Conservation (phyloP, 2,329 filamentous ascomycete species). For the Kalaharituber pfeilii region DNA sequence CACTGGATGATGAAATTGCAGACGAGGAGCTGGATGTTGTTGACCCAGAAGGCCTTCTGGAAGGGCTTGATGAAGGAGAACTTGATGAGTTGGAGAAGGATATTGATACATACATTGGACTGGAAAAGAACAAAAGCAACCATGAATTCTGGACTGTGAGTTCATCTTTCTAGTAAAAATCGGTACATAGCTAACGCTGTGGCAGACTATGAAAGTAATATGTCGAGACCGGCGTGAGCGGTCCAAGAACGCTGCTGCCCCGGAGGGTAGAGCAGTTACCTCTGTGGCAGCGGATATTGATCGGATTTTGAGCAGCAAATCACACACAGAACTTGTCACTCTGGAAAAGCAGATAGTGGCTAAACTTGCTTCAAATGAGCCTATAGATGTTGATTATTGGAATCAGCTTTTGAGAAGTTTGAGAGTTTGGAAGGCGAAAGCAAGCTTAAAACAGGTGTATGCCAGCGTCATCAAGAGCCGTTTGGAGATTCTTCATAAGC, state of each 20-base stretch:
- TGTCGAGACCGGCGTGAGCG: constrained; percentile 59
- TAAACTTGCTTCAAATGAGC: constrained; percentile 75
- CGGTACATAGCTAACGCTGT: constrained; percentile 2
- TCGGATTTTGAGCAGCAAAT: constrained; percentile 67
- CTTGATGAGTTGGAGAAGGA: constrained; percentile 64
- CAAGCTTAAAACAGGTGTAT: constrained; percentile 61
- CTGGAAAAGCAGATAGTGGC: constrained; percentile 72
- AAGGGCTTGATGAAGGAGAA: constrained; percentile 48
- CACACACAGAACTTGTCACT: constrained; percentile 65
- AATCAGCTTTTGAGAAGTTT: constrained; percentile 75
- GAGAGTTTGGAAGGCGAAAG: constrained; percentile 79
- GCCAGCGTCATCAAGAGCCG: constrained; percentile 56
- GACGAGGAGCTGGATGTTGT: constrained; percentile 64
- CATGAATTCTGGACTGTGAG: constrained; percentile 67
- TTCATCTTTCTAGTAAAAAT: constrained; percentile 5
- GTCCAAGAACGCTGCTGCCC: constrained; percentile 37
- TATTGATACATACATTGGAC: constrained; percentile 39
- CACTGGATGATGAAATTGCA: constrained; percentile 62
- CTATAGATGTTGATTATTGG: constrained; percentile 96
- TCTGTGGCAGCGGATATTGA: constrained; percentile 81
- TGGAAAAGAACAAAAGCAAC: constrained; percentile 65
- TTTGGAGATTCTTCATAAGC: constrained; percentile 45
- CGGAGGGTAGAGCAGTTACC: constrained; percentile 56
- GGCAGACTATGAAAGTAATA: constrained; percentile 60
- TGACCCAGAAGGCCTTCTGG: constrained; percentile 64